Evolutionary conservation across 495 filamentous ascomycete genomes (phyloP).

Genomic region (Neurospora sp.): DNA sequence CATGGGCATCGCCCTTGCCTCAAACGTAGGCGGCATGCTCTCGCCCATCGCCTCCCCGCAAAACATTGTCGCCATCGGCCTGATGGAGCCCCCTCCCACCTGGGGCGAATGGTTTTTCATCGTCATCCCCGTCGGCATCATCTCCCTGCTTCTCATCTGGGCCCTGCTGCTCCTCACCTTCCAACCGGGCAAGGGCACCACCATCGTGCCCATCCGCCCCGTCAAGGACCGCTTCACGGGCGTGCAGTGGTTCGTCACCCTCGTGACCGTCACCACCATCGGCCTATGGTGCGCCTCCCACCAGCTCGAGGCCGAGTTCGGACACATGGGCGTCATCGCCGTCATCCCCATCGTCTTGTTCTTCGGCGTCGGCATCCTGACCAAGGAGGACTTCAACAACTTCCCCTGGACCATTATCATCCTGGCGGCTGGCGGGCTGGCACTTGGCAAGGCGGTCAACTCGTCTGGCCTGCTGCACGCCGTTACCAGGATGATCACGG

Average conservation of each 20-base stretch:
- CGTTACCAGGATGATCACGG: conserved; percentile 66
- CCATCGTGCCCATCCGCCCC: conserved; percentile 83
- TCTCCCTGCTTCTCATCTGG: conserved; percentile 88
- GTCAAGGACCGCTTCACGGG: conserved; percentile 83
- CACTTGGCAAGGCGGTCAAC: conserved; percentile 89
- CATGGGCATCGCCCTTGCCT: conserved; percentile 88
- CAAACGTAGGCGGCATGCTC: conserved; percentile 91
- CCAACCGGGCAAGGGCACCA: conserved; percentile 70
- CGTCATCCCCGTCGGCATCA: conserved; percentile 81
- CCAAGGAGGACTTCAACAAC: conserved; percentile 99
- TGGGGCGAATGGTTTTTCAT: conserved; percentile 98
- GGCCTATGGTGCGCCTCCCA: conserved; percentile 86
- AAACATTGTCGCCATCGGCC: conserved; percentile 91
- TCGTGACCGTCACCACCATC: conserved; percentile 81
- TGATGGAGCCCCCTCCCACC: conserved; percentile 81
- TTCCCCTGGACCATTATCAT: conserved; percentile 99
- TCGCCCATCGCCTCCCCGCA: conserved; percentile 95
- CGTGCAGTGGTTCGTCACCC: conserved; percentile 83
- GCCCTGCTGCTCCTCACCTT: conserved; percentile 73
- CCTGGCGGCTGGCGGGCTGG: conserved; percentile 84
- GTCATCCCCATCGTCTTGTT: conserved; percentile 93
- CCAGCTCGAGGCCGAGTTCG: conserved; percentile 76
- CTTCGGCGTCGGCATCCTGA: conserved; percentile 94
- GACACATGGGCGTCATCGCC: conserved; percentile 97
- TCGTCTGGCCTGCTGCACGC: conserved; percentile 88